Percentiles rank a stretch among this genome's conserved stretches.
Conservation (phyloP, 306 rosid species). For the Acacia confusa region DNA sequence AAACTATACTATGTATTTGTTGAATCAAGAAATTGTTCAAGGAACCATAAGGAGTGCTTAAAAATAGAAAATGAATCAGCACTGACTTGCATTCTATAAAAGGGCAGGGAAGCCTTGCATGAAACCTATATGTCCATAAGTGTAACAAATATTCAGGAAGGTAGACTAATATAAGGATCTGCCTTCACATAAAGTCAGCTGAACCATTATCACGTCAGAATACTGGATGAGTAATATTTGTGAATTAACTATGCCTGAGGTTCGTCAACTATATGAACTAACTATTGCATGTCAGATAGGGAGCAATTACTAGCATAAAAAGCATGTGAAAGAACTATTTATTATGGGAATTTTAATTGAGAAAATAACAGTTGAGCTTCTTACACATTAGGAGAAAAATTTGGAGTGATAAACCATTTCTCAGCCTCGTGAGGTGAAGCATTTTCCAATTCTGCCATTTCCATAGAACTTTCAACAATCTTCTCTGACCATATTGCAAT, state of each 20-base stretch:
- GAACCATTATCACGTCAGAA: conserved; percentile 22
- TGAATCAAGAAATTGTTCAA: conserved; percentile 22
- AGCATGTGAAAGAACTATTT: conserved; percentile 14
- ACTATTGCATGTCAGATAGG: not conserved
- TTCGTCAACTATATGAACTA: conserved; percentile 20
- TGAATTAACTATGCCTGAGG: not conserved
- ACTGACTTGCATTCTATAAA: not conserved
- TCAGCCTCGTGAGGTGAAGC: conserved; percentile 87
- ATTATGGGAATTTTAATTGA: conserved; percentile 15
- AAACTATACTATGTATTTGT: not conserved
- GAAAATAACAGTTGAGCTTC: conserved; percentile 22
- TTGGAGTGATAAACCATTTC: conserved; percentile 79
- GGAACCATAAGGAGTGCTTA: conserved; percentile 21
- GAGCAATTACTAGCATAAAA: conserved; percentile 30
- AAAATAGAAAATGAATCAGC: conserved; percentile 7
- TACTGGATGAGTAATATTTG: not conserved
- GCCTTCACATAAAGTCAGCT: not conserved
- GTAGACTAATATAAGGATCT: not conserved
- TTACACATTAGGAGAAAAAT: conserved; percentile 57
- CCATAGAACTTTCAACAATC: conserved; percentile 79
- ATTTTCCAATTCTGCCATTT: conserved; percentile 98
- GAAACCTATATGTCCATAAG: conserved; percentile 16
- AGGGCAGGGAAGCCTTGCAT: not conserved
- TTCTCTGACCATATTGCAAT: conserved; percentile 80
- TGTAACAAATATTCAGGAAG: conserved; percentile 3